Evolutionary conservation across 352 stramenopile species (phyloP), one percentile per base, ranked within the genome.

Genomic region (Hyaloperonospora arabidopsidis): DNA sequence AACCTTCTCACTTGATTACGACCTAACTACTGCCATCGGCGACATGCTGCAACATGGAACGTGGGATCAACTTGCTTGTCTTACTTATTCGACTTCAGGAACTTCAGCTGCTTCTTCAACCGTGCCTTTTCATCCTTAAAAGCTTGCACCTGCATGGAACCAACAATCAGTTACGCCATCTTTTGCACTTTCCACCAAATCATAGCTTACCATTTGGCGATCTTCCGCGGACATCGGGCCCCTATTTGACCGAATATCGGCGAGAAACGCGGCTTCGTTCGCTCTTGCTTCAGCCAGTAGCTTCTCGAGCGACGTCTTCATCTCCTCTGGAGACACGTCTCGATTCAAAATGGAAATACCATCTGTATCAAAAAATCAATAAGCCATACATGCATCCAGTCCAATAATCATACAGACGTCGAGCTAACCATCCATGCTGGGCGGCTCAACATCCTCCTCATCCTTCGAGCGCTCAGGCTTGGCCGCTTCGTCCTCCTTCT

Each of bases 91-190:
- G 62, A 74, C 57, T 84, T 76, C 54, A 90, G 40, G 34, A 86
- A 76, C 63, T 89, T 87, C 54, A 93, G 77, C 61, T 93, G 72
- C 61, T 89, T 86, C 59, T 93, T 89, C 57, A 92, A 57, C 63
- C 81, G 71, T 18, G 79, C 69, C 54, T 93, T 93, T 56, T 93
- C 84, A 54, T 89, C 77, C 56, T 91, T 91, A 65, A 86, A 92
- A 29, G 79, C 81, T 73, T 91, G 72, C 35, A 87, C 38, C 82
- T 92, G 55, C 3, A 49, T 32, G 2, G 21, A 8, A 56, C 11
- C 56, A 36, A 52, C 2, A 25, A 14, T 34, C 32, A 57, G 21
- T 54, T 19, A 8, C 14, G 28, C 13, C 13, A 11, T 21, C 44
- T 23, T 14, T 39, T 4, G 15, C 5, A 39, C 6, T 19, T 59